Evolutionary conservation across 1,284 basidiomycete species (phyloP).

Genomic region (Cutaneotrichosporon sp.): DNA sequence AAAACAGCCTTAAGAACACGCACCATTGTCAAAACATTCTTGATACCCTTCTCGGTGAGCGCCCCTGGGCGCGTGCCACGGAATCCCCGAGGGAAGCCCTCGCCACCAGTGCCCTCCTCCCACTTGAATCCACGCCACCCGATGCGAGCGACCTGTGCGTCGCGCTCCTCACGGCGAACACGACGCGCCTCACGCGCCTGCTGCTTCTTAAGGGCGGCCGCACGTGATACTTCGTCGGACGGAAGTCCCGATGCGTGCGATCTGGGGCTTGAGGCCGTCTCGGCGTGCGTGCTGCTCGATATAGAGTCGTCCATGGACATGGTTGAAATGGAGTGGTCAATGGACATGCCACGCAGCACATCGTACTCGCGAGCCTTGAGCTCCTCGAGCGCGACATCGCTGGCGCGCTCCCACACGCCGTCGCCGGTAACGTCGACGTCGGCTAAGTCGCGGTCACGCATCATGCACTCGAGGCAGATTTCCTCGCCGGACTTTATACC

Average conservation of each 20-base stretch:
- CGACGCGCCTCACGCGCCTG: slow-evolving; percentile 16
- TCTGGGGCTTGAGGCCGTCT: slow-evolving; percentile 8
- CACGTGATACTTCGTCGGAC: slow-evolving; percentile 1
- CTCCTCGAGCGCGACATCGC: slow-evolving; percentile 76
- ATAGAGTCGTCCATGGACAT: slow-evolving; percentile 12
- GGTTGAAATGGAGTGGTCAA: slow-evolving; percentile 6
- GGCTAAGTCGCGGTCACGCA: slow-evolving; percentile 97
- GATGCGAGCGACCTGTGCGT: slow-evolving; percentile 26
- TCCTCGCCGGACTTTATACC: slow-evolving; percentile 52
- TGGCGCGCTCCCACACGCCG: slow-evolving; percentile 85
- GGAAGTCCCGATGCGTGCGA: slow-evolving; percentile 5
- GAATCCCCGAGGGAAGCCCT: slow-evolving; percentile 42
- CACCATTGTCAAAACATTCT: slow-evolving; percentile 80
- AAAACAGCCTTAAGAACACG: slow-evolving; percentile 30
- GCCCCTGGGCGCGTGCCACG: slow-evolving; percentile 59
- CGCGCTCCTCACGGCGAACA: slow-evolving; percentile 21
- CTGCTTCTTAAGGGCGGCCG: slow-evolving; percentile 3
- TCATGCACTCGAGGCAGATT: slow-evolving; percentile 94
- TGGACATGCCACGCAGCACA: slow-evolving; percentile 21
- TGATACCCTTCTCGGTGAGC: slow-evolving; percentile 73
- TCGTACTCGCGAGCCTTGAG: slow-evolving; percentile 63
- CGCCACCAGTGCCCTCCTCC: slow-evolving; percentile 39
- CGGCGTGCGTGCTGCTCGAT: slow-evolving; percentile 3
- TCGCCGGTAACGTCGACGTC: slow-evolving; percentile 83
- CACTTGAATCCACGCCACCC: slow-evolving; percentile 45